phyloP scores from a whole-genome alignment of 768 basidiomycete genomes.

The Lepiota brunneoincarnata region DNA sequence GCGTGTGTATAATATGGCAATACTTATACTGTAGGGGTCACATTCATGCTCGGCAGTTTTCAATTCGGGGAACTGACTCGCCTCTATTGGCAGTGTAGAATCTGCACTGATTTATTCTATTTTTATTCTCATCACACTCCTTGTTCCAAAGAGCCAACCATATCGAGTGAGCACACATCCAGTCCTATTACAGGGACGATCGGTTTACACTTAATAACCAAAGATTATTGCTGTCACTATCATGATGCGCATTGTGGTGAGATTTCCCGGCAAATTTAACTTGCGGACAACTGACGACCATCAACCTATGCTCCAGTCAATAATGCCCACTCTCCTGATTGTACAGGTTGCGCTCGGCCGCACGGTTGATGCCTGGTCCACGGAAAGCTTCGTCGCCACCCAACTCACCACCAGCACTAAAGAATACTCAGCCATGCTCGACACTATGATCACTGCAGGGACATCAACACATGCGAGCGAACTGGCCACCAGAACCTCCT shows the following conservation, averaged over 20 bases:
- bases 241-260: slow-evolving; percentile 25
- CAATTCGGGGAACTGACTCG: background rate
- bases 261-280: background rate
- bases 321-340: slow-evolving; percentile 25
- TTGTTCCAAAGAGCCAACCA: background rate
- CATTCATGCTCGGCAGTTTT: too few species aligned
- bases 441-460: background rate
- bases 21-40: slow-evolving; percentile 14
- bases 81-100: slow-evolving; percentile 17
- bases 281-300: background rate
- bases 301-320: slow-evolving; percentile 14
- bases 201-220: background rate
- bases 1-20: slow-evolving; percentile 13
- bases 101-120: slow-evolving; percentile 26
- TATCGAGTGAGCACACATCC: background rate
- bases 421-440: background rate
- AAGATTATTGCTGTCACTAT: slow-evolving; percentile 13
- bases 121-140: slow-evolving; percentile 18
- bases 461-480: background rate
- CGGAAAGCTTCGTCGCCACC: background rate
- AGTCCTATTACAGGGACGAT: background rate
- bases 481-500: background rate
- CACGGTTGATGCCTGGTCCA: background rate
- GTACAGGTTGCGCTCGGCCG: slow-evolving; percentile 22
- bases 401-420: background rate